These are phyloP conservation scores for Pneumocystis jirovecii DNA, from an alignment of 1,139 yeast genomes.

Conservation along the genomic window DNA sequence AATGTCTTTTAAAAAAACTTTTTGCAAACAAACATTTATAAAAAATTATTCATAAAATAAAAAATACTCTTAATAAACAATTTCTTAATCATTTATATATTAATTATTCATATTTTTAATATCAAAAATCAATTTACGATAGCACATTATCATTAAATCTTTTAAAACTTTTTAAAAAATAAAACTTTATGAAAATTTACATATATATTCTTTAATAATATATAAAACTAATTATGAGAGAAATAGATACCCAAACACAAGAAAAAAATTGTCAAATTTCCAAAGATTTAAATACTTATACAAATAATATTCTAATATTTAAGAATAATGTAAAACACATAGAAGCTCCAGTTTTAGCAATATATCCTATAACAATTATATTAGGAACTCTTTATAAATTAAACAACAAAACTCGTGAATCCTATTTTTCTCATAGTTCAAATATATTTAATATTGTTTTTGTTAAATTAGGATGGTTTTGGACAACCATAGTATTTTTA, in stretches of 20 bases:
- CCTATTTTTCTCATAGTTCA: conserved; percentile 41
- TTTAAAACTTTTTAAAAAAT: not conserved
- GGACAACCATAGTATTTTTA: conserved; percentile 50
- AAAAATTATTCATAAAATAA: too few relatives aligned
- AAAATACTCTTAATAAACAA: not conserved
- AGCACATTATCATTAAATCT: too few relatives aligned
- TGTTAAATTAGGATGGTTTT: conserved; percentile 84
- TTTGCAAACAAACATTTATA: too few relatives aligned
- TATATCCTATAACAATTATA: not conserved
- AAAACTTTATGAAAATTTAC: not conserved
- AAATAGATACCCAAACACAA: not conserved
- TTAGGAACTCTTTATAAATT: not conserved
- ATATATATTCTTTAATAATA: not conserved
- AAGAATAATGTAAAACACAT: not conserved
- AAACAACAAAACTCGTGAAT: not conserved
- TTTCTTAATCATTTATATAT: too few relatives aligned
- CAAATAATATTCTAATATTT: not conserved
- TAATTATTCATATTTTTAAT: not conserved
- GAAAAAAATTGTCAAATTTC: not conserved
- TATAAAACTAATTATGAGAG: not conserved
- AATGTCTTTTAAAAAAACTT: too few relatives aligned
- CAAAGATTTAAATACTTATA: not conserved
- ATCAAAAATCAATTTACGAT: not conserved
- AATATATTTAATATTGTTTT: conserved; percentile 56
- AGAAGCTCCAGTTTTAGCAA: conserved; percentile 13